phyloP scores from a whole-genome alignment of 169 alveolate genomes.

The Cryptosporidium bovis region DNA sequence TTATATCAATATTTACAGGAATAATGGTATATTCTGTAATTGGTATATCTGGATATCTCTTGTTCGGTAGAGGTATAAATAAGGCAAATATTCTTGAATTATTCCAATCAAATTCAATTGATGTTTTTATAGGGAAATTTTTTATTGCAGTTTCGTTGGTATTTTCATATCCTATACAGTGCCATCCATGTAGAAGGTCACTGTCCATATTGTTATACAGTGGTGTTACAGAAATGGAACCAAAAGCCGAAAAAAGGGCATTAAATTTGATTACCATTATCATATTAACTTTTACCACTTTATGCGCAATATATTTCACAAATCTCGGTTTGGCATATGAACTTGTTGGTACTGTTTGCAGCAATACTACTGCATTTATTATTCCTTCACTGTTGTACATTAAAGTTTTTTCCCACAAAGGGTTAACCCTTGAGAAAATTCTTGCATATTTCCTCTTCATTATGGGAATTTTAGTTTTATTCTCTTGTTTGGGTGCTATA shows the following conservation, averaged over 20 bases:
- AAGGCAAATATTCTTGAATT: slow-evolving; percentile 63
- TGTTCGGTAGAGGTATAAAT: slow-evolving; percentile 46
- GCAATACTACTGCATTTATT: slow-evolving; percentile 71
- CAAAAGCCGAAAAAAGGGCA: slow-evolving; percentile 54
- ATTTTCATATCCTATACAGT: slow-evolving; percentile 74
- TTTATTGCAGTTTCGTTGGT: slow-evolving; percentile 74
- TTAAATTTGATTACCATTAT: slow-evolving; percentile 41
- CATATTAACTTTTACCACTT: slow-evolving; percentile 29
- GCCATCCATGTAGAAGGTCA: slow-evolving; percentile 76
- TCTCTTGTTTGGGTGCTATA: slow-evolving; percentile 59
- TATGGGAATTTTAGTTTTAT: slow-evolving; percentile 26
- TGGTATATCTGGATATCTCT: slow-evolving; percentile 66
- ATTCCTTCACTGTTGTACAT: slow-evolving; percentile 71
- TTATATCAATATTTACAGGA: slow-evolving; percentile 36
- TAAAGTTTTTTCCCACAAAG: slow-evolving; percentile 48
- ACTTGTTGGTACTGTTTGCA: slow-evolving; percentile 71
- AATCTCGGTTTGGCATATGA: slow-evolving; percentile 73
- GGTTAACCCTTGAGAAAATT: slow-evolving; percentile 25
- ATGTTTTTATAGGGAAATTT: slow-evolving; percentile 44
- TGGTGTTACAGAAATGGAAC: slow-evolving; percentile 74
- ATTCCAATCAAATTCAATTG: slow-evolving; percentile 40
- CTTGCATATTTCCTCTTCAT: slow-evolving; percentile 31
- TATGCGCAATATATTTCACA: slow-evolving; percentile 61
- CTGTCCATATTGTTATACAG: slow-evolving; percentile 49
- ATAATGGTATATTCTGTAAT: slow-evolving; percentile 23